These are phyloP conservation scores for Alternaria rosae DNA, from an alignment of 2,329 filamentous ascomycete species.

Conservation along the genomic window DNA sequence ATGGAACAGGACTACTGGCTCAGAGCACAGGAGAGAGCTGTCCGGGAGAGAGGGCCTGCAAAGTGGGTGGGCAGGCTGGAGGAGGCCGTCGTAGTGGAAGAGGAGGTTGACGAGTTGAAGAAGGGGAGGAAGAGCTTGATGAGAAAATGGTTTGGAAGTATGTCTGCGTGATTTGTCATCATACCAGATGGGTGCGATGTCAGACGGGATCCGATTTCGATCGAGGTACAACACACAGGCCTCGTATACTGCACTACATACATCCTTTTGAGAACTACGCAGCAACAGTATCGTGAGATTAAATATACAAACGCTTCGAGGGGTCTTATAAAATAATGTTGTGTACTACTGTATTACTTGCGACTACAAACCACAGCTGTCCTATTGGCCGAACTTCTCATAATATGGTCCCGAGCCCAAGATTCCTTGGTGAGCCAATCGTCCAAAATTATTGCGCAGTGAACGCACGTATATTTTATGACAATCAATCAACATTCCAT, in stretches of 20 bases:
- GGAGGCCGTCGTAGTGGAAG: slow-evolving; percentile 5
- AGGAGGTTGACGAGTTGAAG: slow-evolving; percentile 11
- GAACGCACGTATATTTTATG: not conserved
- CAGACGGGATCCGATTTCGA: not conserved
- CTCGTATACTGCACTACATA: not conserved
- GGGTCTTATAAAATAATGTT: not conserved
- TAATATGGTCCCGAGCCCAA: not conserved
- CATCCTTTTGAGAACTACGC: not conserved
- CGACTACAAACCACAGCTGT: not conserved
- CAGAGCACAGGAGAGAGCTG: slow-evolving; percentile 37
- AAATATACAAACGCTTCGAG: not conserved
- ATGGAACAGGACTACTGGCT: slow-evolving; percentile 40
- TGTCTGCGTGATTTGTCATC: not conserved
- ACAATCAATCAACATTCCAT: not conserved
- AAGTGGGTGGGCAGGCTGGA: slow-evolving; percentile 3
- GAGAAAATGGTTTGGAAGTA: slow-evolving; percentile 27
- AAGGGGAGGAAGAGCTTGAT: slow-evolving; percentile 23
- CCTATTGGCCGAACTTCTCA: not conserved
- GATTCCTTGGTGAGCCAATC: not conserved
- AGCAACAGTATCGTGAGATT: not conserved
- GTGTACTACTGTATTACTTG: not conserved
- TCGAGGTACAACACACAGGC: not conserved
- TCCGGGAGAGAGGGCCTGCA: slow-evolving; percentile 25
- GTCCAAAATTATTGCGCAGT: not conserved
- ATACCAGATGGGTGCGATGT: not conserved